phyloP scores from a whole-genome alignment of 2,329 filamentous ascomycete species.

The Bisporella sp. region DNA sequence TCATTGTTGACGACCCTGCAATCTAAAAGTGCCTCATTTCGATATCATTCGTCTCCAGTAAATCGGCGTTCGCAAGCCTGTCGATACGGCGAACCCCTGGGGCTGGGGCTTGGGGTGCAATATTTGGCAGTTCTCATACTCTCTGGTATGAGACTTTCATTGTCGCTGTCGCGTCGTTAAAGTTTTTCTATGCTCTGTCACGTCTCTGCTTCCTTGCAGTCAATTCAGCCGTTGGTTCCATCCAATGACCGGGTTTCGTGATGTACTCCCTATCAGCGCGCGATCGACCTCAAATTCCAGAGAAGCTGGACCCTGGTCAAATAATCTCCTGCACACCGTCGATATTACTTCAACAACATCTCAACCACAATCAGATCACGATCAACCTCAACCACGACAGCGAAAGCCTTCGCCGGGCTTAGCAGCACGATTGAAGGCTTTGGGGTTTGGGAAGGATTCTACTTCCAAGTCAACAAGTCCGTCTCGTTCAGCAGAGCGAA shows the following conservation, averaged over 20 bases:
- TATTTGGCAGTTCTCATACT: no score
- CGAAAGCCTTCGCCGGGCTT: conserved; percentile 59
- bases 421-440: conserved; percentile 56
- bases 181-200: background rate
- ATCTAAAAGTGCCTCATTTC: no score
- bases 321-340: background rate
- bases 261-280: conserved; percentile 4
- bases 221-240: background rate
- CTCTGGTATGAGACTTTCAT: background rate
- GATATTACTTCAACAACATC: background rate
- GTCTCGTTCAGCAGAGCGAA: conserved; percentile 35
- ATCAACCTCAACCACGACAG: conserved; percentile 19
- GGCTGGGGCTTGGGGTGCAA: no score
- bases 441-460: conserved; percentile 45
- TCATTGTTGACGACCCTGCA: no score
- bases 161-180: background rate
- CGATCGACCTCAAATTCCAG: background rate
- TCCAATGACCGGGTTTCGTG: conserved; percentile 2
- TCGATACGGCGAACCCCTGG: no score
- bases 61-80: no score
- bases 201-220: background rate
- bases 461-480: conserved; percentile 10
- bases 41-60: no score
- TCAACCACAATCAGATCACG: conserved; percentile 8
- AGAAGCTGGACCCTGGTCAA: background rate